These are phyloP conservation scores for Parathielavia appendiculata DNA, from an alignment of 495 filamentous ascomycete species.

Conservation along the genomic window DNA sequence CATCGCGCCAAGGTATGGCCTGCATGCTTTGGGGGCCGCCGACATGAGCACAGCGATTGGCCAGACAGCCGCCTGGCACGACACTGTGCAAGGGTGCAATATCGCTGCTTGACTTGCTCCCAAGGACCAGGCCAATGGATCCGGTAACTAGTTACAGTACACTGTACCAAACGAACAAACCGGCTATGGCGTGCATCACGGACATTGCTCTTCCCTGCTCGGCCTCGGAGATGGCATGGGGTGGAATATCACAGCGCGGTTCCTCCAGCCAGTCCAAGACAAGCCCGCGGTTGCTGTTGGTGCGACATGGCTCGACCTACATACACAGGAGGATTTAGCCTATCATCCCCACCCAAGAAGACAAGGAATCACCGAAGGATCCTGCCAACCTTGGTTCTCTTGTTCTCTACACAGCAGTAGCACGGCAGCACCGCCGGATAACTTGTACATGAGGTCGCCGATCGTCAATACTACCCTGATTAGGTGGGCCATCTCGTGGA, in stretches of 20 bases:
- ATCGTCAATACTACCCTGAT: too few species aligned
- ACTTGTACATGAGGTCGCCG: too few species aligned
- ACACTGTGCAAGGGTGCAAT: too few species aligned
- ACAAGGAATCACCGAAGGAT: background rate
- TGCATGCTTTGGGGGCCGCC: background rate
- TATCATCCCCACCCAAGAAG: background rate
- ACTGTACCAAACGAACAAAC: too few species aligned
- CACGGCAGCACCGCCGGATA: background rate
- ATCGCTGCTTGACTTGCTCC: too few species aligned
- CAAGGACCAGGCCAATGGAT: too few species aligned
- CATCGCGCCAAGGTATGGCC: background rate
- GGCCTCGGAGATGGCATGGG: too few species aligned
- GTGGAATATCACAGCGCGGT: background rate
- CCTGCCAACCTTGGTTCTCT: background rate
- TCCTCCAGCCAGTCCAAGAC: background rate
- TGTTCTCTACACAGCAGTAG: background rate
- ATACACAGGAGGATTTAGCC: background rate
- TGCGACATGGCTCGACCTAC: background rate
- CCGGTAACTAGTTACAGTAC: too few species aligned
- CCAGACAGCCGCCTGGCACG: conserved; percentile 5
- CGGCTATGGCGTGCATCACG: too few species aligned
- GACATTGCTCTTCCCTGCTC: too few species aligned
- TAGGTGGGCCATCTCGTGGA: too few species aligned
- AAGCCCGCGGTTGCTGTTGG: background rate
- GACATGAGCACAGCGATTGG: background rate